Percentiles rank a stretch among this genome's conserved stretches.
Conservation (phyloP, 805 yeast genomes). For the Candida orba region DNA sequence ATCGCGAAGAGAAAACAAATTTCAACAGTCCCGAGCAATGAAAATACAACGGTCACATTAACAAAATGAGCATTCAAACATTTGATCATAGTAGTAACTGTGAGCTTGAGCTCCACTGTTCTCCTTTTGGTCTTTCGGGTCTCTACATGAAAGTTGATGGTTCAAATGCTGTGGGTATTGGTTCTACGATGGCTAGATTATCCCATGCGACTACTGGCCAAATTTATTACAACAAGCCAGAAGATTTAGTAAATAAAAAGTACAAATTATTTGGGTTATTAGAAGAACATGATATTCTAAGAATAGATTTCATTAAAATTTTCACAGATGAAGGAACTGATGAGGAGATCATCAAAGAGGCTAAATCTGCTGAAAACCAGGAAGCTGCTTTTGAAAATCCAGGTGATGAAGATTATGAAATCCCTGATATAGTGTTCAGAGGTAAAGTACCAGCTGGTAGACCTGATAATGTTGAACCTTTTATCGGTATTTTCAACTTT, state of each 20-base stretch:
- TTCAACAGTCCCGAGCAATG: background rate
- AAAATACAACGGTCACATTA: background rate
- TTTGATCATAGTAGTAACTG: constrained; percentile 44
- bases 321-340: constrained; percentile 20
- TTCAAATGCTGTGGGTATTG: constrained; percentile 45
- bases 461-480: constrained; percentile 45
- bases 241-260: constrained; percentile 39
- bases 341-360: constrained; percentile 4
- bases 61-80: constrained; percentile 4
- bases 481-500: constrained; percentile 47
- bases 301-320: constrained; percentile 46
- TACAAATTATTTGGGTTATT: constrained; percentile 43
- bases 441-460: constrained; percentile 48
- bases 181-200: constrained; percentile 50
- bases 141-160: constrained; percentile 41
- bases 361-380: constrained; percentile 9
- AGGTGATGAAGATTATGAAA: constrained; percentile 31
- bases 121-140: constrained; percentile 50
- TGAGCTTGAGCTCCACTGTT: constrained; percentile 47
- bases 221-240: constrained; percentile 41
- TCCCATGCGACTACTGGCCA: constrained; percentile 44
- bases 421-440: constrained; percentile 41
- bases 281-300: constrained; percentile 37
- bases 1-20: background rate
- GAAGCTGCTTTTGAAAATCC: constrained; percentile 23